Conservation (phyloP, 2,329 filamentous ascomycete species). For the Colletotrichum brevisporum region DNA sequence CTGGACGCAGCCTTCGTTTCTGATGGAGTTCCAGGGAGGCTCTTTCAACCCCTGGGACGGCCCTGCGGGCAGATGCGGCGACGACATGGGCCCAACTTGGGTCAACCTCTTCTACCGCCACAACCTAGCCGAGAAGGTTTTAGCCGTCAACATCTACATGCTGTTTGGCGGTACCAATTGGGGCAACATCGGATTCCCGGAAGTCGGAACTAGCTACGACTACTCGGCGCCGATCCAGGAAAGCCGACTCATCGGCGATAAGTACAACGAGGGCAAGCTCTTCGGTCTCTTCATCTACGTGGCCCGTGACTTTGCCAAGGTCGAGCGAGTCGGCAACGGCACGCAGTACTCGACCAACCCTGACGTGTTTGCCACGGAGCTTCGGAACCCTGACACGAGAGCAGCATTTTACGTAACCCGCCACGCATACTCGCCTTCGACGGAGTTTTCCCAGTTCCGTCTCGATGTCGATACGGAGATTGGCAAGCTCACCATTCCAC, state of each 20-base stretch:
- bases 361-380: background rate
- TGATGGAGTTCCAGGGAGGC: slow-evolving; percentile 4
- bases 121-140: background rate
- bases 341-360: background rate
- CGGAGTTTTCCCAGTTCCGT: background rate
- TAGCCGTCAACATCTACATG: slow-evolving; percentile 6
- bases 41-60: background rate
- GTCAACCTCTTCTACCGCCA: slow-evolving; percentile 14
- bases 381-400: background rate
- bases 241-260: slow-evolving; percentile 1
- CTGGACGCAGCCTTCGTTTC: background rate
- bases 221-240: slow-evolving; percentile 1
- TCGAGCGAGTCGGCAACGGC: slow-evolving; percentile 2
- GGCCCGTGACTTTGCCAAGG: background rate
- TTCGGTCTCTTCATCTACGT: background rate
- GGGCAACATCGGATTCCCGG: slow-evolving; percentile 1
- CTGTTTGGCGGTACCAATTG: slow-evolving; percentile 2
- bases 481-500: background rate
- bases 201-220: slow-evolving; percentile 7
- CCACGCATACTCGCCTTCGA: background rate
- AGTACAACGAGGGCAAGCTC: background rate
- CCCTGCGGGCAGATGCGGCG: background rate
- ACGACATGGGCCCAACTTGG: slow-evolving; percentile 1
- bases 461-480: background rate
- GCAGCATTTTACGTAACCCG: background rate